These are phyloP conservation scores for Russula olivacea DNA, from an alignment of 768 basidiomycete species.

Conservation along the genomic window DNA sequence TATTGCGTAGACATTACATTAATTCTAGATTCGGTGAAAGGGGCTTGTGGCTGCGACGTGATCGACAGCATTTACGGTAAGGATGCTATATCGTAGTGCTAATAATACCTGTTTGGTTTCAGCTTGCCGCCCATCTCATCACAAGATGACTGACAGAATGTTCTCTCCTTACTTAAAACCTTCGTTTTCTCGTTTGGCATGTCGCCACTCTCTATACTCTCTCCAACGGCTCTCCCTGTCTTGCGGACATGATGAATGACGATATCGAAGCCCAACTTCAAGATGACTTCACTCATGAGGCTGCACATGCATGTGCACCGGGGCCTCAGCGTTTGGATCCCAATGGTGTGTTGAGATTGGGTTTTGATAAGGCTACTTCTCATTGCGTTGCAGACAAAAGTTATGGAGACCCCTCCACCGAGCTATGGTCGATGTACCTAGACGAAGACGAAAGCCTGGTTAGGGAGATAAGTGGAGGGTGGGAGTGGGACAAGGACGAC, in stretches of 20 bases:
- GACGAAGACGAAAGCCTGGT: background rate
- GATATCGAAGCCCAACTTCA: slow-evolving; percentile 8
- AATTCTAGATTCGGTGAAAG: background rate
- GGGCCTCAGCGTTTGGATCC: background rate
- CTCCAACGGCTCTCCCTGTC: background rate
- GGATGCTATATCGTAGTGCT: too few species aligned
- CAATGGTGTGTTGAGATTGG: background rate
- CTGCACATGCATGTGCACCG: too few species aligned
- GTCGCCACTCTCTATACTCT: background rate
- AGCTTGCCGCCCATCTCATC: background rate
- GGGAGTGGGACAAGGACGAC: background rate
- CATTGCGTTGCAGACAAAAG: background rate
- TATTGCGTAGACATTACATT: too few species aligned
- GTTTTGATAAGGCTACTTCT: background rate
- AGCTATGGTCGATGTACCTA: background rate
- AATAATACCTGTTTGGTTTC: slow-evolving; percentile 1
- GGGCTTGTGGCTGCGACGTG: background rate
- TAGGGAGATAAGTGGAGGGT: background rate
- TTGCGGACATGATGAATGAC: background rate
- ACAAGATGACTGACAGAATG: background rate
- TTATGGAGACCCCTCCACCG: background rate
- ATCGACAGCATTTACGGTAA: background rate
- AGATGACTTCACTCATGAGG: background rate
- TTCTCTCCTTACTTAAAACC: background rate
- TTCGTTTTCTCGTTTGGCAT: background rate